Base-by-base conservation (phyloP, 2,329 filamentous ascomycete species). In the Beauveria pseudobassiana region DNA sequence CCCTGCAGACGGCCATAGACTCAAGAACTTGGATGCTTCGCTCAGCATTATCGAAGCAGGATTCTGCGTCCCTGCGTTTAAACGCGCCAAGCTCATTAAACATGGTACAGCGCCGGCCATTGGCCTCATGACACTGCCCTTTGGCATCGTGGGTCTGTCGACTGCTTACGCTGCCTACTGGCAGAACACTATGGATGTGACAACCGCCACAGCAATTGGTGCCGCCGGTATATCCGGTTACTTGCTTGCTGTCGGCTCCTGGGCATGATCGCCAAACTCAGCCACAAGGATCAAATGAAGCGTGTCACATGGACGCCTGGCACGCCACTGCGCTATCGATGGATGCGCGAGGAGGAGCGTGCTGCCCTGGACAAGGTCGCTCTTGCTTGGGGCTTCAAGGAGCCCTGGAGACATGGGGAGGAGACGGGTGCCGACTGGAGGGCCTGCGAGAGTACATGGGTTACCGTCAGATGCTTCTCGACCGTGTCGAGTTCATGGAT, bases 221-320 rank as follows among this genome's bases (percentile, higher is more conserved):
- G 91, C 96, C 71, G 84, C 84, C 0, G 93, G 90, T 14, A 89
- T 95, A 55, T 77, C 93, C 64, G 89, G 91, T 7, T 99, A 98
- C 73, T 81, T 96, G 48, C 83, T 86, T 22, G 90, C 91, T 65
- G 92, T 92, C 5, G 87, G 85, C 4, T 91, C 88, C 84, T 98
- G 59, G 95, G 93, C 3, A 77, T 95, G 48, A 85, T 98, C 43
- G 91, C 93, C 9, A 79, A 96, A 63, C 87, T 91, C 28, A 97
- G 93, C 40, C 82, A 88, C 63, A 97, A 97, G 74, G 93, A 98
- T 73, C 92, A 98, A 75, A 96, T 97, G 90, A 87, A 89, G 69
- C 86, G 95, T 22, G 91, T 98, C 5, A 93, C 91, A 2, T 99
- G 95, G 95, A 82, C 88, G 9, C 85, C 86, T 0, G 95, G 95